Conservation (phyloP, 1,139 yeast genomes). For the Hyphopichia burtonii region DNA sequence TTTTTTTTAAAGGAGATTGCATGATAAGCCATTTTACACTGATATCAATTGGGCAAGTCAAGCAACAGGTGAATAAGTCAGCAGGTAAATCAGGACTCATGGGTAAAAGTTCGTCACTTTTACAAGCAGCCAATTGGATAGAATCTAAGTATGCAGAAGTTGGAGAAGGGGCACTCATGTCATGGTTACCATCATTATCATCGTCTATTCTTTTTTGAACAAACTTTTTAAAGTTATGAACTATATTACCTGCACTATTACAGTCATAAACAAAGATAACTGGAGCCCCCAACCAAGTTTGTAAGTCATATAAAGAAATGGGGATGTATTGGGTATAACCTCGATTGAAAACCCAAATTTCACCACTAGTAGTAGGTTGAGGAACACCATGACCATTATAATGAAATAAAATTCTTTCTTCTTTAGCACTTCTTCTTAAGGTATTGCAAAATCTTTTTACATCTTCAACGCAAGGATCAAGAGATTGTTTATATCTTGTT, state of each 20-base stretch:
- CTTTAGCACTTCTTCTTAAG: slow-evolving; percentile 85
- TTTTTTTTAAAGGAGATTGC: slow-evolving; percentile 70
- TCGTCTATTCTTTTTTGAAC: slow-evolving; percentile 90
- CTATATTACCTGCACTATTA: slow-evolving; percentile 91
- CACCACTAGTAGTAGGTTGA: slow-evolving; percentile 96
- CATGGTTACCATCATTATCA: slow-evolving; percentile 74
- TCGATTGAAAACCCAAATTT: slow-evolving; percentile 96
- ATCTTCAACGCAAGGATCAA: slow-evolving; percentile 96
- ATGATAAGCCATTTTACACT: slow-evolving; percentile 90
- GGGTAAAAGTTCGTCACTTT: slow-evolving; percentile 80
- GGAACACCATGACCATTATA: slow-evolving; percentile 99
- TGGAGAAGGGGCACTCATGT: slow-evolving; percentile 60
- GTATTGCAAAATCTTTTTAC: slow-evolving; percentile 90
- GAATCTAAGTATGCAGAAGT: slow-evolving; percentile 79
- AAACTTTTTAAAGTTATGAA: slow-evolving; percentile 83
- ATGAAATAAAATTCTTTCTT: slow-evolving; percentile 85
- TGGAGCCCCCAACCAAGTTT: slow-evolving; percentile 98
- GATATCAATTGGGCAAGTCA: slow-evolving; percentile 93
- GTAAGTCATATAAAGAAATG: slow-evolving; percentile 86
- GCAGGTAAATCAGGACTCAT: slow-evolving; percentile 97
- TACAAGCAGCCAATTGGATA: slow-evolving; percentile 92
- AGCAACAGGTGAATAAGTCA: slow-evolving; percentile 90
- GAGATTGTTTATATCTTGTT: slow-evolving; percentile 84
- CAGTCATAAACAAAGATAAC: slow-evolving; percentile 94
- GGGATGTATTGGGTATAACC: slow-evolving; percentile 98